phyloP scores from a whole-genome alignment of 805 yeast species.

The Debaryomyces tyrocola region DNA sequence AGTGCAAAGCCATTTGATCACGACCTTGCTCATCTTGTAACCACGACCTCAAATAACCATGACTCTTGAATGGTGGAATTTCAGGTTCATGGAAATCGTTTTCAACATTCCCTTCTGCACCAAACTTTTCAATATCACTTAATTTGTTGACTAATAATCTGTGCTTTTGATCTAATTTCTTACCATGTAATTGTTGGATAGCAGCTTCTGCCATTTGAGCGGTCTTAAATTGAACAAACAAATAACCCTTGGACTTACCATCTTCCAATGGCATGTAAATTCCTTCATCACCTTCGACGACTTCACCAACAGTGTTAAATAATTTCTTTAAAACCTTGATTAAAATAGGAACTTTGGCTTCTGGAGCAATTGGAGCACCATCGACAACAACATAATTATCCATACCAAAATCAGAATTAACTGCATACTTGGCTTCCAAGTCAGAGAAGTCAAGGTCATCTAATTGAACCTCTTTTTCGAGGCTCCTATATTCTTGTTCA shows the following conservation, averaged over 20 bases:
- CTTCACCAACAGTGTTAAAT: conserved; percentile 74
- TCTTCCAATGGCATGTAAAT: conserved; percentile 79
- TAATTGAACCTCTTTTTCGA: conserved; percentile 39
- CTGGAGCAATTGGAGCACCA: conserved; percentile 96
- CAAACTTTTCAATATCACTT: conserved; percentile 78
- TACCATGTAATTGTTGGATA: conserved; percentile 77
- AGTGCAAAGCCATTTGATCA: conserved; percentile 85
- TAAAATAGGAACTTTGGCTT: conserved; percentile 77
- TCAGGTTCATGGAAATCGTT: conserved; percentile 70
- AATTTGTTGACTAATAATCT: conserved; percentile 81
- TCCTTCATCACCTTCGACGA: conserved; percentile 58
- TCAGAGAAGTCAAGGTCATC: conserved; percentile 77
- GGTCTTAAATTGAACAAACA: conserved; percentile 78
- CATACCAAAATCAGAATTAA: conserved; percentile 55
- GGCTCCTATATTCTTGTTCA: conserved; percentile 25
- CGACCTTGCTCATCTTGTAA: conserved; percentile 83
- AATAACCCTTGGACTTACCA: conserved; percentile 81
- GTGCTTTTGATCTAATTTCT: conserved; percentile 92
- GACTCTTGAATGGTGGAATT: conserved; percentile 67
- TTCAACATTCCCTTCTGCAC: conserved; percentile 59
- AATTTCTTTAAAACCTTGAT: conserved; percentile 83
- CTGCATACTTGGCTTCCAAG: conserved; percentile 72
- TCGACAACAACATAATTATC: conserved; percentile 84
- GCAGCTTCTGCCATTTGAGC: conserved; percentile 73
- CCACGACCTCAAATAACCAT: conserved; percentile 88